Evolutionary conservation across 2,329 filamentous ascomycete species (phyloP), one percentile per base, ranked within the genome.

Genomic region (Hymenoscyphus fructigenus): DNA sequence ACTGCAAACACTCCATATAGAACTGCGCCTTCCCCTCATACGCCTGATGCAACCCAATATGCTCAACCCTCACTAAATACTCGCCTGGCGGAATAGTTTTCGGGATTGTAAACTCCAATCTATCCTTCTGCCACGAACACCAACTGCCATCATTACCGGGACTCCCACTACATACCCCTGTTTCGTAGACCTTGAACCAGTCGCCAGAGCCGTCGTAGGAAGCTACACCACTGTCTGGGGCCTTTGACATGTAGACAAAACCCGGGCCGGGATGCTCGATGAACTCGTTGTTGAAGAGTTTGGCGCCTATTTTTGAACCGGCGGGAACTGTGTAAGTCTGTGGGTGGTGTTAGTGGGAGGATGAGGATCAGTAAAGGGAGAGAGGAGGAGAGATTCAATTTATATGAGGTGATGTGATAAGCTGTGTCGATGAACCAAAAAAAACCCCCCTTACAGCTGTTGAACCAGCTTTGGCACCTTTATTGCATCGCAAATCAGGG

Each of bases 1-100:
- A 47, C 38, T 60, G 58, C 6, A 20, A 23, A 47, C 58, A 60
- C 20, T 29, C 36, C 10, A 60, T 32, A 12, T 60, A 60, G n/a
- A 50, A 50, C 20, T 60, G 36, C 17, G 58, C 58, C 17, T 9
- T 28, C 3, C 38, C 38, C 10, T n/a, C 12, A 60, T 28, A n/a
- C 7, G 23, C 58, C 26, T 50, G 12, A 26, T 61, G 80, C 32
- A 83, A 76, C 12, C 74, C 81, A 61, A 83, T 79, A 66, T 82
- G 80, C 72, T 83, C 80, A 56, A 79, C 73, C 10, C 80, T 74
- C 20, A 82, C 70, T 9, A 83, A 73, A 69, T 82, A 82, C 66
- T 82, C 75, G 12, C 80, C 80, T 3, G 73, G 70, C 4, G 80
- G 79, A 1, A 75, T 74, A 47, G 73, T 74, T 32, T 70, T 73